These are phyloP conservation scores for Pelargonium fulgidum DNA, from an alignment of 441 rosid genomes.

Conservation along the genomic window DNA sequence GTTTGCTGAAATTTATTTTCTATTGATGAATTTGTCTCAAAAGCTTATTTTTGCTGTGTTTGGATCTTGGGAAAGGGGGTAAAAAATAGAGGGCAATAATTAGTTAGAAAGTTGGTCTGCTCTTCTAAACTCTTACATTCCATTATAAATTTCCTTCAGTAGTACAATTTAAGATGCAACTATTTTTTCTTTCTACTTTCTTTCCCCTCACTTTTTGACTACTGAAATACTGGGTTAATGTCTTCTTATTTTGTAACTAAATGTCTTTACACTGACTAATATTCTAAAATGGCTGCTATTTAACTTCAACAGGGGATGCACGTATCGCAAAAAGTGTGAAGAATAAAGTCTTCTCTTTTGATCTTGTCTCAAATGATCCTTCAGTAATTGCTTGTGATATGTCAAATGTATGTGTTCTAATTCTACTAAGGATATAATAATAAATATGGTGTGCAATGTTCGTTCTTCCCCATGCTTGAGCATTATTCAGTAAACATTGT, in stretches of 20 bases:
- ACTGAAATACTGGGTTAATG: not conserved
- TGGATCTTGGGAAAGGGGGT: not conserved
- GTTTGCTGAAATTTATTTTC: slow-evolving; percentile 16
- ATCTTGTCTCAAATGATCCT: slow-evolving; percentile 76
- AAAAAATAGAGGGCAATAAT: not conserved
- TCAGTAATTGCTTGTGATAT: slow-evolving; percentile 82
- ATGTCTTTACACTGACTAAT: not conserved
- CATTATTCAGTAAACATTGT: not conserved
- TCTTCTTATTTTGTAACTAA: not conserved
- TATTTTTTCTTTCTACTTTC: not conserved
- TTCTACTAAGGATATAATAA: not conserved
- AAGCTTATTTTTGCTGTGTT: not conserved
- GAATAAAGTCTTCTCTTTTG: slow-evolving; percentile 80
- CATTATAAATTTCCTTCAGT: not conserved
- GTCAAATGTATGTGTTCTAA: slow-evolving; percentile 48
- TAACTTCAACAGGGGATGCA: slow-evolving; percentile 62
- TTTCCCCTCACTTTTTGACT: not conserved
- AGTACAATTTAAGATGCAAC: not conserved
- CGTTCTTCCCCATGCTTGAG: not conserved
- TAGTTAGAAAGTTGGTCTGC: not conserved
- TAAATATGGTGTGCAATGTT: not conserved
- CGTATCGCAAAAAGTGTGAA: slow-evolving; percentile 65
- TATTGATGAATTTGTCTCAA: slow-evolving; percentile 4
- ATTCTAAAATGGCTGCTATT: not conserved
- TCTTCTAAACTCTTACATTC: not conserved